Percentiles rank a stretch among this genome's conserved stretches.
phyloP scores from a whole-genome alignment of 164 flowering plant species.

The Houttuynia cordata region DNA sequence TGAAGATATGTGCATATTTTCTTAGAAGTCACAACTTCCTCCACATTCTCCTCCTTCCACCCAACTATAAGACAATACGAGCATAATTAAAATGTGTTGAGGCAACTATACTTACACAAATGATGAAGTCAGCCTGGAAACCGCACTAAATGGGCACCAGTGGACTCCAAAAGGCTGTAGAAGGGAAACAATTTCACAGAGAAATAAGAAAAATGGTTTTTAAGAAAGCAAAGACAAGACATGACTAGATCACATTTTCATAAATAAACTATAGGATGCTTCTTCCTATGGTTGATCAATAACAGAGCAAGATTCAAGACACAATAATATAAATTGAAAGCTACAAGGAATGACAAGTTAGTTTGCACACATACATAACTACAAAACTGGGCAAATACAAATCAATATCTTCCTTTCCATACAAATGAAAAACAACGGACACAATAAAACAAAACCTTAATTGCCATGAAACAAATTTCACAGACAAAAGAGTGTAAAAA shows the following conservation, averaged over 20 bases:
- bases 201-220: background rate
- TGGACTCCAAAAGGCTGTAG: slow-evolving; percentile 24
- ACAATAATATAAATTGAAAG: background rate
- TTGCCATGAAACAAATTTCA: too few relatives aligned
- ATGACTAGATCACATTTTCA: too few relatives aligned
- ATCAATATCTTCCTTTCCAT: too few relatives aligned
- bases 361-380: too few relatives aligned
- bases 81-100: background rate
- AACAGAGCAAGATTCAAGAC: background rate
- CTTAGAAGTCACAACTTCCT: background rate
- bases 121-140: slow-evolving; percentile 23
- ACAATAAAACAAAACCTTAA: too few relatives aligned
- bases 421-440: too few relatives aligned
- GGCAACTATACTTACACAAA: slow-evolving; percentile 34
- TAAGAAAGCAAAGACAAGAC: too few relatives aligned
- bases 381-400: too few relatives aligned
- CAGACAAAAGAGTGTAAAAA: too few relatives aligned
- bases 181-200: background rate
- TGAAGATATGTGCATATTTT: too few relatives aligned
- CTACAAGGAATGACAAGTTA: too few relatives aligned
- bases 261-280: too few relatives aligned
- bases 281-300: background rate
- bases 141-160: slow-evolving; percentile 51
- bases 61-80: background rate
- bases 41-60: background rate